These are phyloP conservation scores for Xanthoconium purpureum DNA, from an alignment of 768 basidiomycete genomes.

Conservation along the genomic window DNA sequence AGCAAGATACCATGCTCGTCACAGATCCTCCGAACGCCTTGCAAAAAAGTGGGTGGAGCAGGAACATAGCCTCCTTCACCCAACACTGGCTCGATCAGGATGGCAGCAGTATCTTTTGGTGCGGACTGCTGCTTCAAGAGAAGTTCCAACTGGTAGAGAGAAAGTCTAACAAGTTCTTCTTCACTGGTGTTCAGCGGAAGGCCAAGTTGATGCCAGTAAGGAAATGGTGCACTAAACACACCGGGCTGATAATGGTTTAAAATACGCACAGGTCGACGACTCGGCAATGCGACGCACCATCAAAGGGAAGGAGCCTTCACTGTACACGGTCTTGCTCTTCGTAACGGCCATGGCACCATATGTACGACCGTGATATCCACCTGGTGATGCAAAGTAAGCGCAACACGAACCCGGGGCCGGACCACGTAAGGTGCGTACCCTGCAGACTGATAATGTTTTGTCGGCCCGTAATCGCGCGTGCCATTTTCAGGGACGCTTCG, in stretches of 20 bases:
- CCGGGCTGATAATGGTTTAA: constrained; percentile 56
- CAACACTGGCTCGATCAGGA: constrained; percentile 88
- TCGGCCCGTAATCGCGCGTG: constrained; percentile 68
- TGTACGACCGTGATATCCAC: constrained; percentile 89
- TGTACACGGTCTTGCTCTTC: constrained; percentile 91
- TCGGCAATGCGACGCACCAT: constrained; percentile 54
- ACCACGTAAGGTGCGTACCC: constrained; percentile 40
- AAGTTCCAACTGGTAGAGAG: constrained; percentile 80
- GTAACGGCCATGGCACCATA: constrained; percentile 92
- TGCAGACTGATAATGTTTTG: constrained; percentile 94
- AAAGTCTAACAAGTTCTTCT: constrained; percentile 55
- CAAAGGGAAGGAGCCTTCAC: constrained; percentile 70
- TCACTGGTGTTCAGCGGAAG: constrained; percentile 52
- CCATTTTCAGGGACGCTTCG: constrained; percentile 88
- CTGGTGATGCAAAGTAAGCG: constrained; percentile 29
- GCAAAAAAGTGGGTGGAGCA: constrained; percentile 75
- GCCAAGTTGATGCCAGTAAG: constrained; percentile 88
- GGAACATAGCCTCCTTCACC: constrained; percentile 97
- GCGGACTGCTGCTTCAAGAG: constrained; percentile 76
- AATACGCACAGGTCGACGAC: background rate
- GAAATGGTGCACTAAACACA: constrained; percentile 77
- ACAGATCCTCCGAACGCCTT: constrained; percentile 79
- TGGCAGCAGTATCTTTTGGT: constrained; percentile 87
- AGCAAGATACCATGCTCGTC: constrained; percentile 83
- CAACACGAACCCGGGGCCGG: background rate